Conservation (phyloP, 371 early-diverging fungal species). For the Rhizopus microsporus region DNA sequence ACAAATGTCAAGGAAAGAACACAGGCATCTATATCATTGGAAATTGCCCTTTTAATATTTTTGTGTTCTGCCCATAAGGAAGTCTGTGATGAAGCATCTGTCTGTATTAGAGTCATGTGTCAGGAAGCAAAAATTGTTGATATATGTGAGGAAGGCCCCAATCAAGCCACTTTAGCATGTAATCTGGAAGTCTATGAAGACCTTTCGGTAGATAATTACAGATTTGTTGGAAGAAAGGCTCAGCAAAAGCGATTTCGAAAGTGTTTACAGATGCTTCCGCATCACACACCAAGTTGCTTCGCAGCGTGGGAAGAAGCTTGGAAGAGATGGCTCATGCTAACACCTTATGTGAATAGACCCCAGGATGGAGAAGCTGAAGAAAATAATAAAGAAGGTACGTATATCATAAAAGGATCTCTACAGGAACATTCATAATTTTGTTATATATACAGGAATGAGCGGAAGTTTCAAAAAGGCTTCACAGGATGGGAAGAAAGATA, state of each 20-base stretch:
- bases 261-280: conserved; percentile 64
- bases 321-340: conserved; percentile 74
- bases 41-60: conserved; percentile 73
- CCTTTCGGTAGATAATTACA: conserved; percentile 54
- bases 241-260: conserved; percentile 79
- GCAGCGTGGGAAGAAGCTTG: conserved; percentile 90
- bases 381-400: not conserved
- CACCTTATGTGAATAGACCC: conserved; percentile 43
- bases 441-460: not conserved
- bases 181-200: conserved; percentile 73
- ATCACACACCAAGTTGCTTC: conserved; percentile 74
- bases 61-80: conserved; percentile 76
- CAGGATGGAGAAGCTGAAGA: conserved; percentile 42
- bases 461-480: conserved; percentile 5
- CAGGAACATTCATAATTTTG: too few species aligned
- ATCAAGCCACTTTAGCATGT: conserved; percentile 60
- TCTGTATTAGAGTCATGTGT: conserved; percentile 62
- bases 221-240: conserved; percentile 69
- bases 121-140: conserved; percentile 61
- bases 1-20: conserved; percentile 65
- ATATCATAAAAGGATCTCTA: too few species aligned
- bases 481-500: conserved; percentile 9
- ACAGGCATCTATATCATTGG: conserved; percentile 72
- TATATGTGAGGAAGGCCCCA: conserved; percentile 53
- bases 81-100: conserved; percentile 59